Percentiles rank a stretch among this genome's conserved stretches.
Evolutionary conservation across 805 yeast genomes (phyloP).

Genomic region (Brettanomyces sp.): DNA sequence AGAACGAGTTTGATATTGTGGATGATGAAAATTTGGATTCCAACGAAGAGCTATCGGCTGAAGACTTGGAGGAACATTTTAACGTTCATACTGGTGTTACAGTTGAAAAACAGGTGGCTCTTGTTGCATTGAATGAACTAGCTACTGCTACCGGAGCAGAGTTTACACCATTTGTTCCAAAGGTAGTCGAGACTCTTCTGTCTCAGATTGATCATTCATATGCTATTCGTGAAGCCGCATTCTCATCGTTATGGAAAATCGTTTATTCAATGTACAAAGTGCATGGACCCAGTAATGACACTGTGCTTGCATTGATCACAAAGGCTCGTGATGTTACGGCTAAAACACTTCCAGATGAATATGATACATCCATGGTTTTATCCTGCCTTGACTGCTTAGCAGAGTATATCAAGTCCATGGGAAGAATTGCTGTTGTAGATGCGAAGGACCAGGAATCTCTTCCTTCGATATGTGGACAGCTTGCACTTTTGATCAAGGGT

Average conservation of each 20-base stretch:
- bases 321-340: slow-evolving; percentile 62
- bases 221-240: slow-evolving; percentile 84
- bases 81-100: slow-evolving; percentile 92
- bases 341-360: slow-evolving; percentile 62
- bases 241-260: slow-evolving; percentile 75
- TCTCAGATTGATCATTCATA: slow-evolving; percentile 79
- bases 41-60: slow-evolving; percentile 43
- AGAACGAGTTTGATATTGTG: slow-evolving; percentile 72
- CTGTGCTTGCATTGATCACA: slow-evolving; percentile 48
- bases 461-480: slow-evolving; percentile 60
- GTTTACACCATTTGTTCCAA: slow-evolving; percentile 69
- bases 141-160: slow-evolving; percentile 79
- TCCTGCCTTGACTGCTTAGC: slow-evolving; percentile 66
- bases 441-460: slow-evolving; percentile 44
- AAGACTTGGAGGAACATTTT: slow-evolving; percentile 59
- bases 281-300: slow-evolving; percentile 43
- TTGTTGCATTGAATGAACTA: slow-evolving; percentile 80
- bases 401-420: slow-evolving; percentile 60
- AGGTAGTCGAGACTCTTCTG: slow-evolving; percentile 50
- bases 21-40: slow-evolving; percentile 29
- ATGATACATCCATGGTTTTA: slow-evolving; percentile 74
- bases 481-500: slow-evolving; percentile 67
- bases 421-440: slow-evolving; percentile 64
- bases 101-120: slow-evolving; percentile 92
- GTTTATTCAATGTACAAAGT: slow-evolving; percentile 57